Evolutionary conservation across 345 rosid species (phyloP).

Genomic region (Cardamine resedifolia): DNA sequence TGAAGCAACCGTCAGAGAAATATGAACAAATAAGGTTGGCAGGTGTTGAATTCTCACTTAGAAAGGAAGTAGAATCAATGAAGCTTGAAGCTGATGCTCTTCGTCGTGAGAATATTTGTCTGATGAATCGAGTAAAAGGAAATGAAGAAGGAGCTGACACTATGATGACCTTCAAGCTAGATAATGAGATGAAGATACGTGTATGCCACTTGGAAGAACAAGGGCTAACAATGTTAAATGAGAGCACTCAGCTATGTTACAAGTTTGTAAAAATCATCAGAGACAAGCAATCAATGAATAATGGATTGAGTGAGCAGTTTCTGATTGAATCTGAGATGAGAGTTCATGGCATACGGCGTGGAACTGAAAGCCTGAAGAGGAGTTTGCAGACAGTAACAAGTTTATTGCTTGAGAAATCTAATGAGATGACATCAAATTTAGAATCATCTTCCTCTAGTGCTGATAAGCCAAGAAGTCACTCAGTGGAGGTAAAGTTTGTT

Average conservation of each 20-base stretch:
- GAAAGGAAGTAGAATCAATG: conserved; percentile 64
- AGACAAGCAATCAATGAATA: conserved; percentile 37
- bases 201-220: conserved; percentile 66
- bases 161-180: conserved; percentile 60
- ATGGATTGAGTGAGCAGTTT: conserved; percentile 66
- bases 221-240: conserved; percentile 63
- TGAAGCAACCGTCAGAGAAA: conserved; percentile 44
- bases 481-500: conserved; percentile 55
- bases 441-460: conserved; percentile 26
- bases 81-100: conserved; percentile 70
- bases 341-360: conserved; percentile 65
- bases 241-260: conserved; percentile 55
- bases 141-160: conserved; percentile 41
- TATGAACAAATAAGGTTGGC: conserved; percentile 71
- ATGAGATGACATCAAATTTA: conserved; percentile 40
- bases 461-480: conserved; percentile 34
- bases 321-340: conserved; percentile 72
- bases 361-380: conserved; percentile 63
- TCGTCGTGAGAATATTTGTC: conserved; percentile 68
- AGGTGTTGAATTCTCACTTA: conserved; percentile 72
- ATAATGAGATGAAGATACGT: conserved; percentile 65
- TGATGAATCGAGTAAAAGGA: conserved; percentile 63
- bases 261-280: conserved; percentile 62
- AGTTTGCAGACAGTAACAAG: conserved; percentile 68
- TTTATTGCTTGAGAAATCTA: conserved; percentile 69